Percentiles rank a stretch among this genome's conserved stretches.
Conservation (phyloP, 805 yeast genomes). For the Jamesozyma spencerorum region DNA sequence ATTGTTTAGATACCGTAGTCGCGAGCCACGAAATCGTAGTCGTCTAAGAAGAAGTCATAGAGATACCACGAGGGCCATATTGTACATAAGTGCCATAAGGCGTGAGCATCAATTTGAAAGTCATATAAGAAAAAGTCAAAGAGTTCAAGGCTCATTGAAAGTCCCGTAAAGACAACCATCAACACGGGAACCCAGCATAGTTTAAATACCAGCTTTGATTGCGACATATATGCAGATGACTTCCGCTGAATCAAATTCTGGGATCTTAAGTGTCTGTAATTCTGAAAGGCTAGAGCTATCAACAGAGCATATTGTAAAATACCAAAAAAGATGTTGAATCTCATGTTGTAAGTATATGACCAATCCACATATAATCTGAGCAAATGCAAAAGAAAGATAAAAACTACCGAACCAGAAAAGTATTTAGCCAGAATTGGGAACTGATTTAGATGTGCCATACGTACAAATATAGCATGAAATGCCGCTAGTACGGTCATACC, state of each 20-base stretch:
- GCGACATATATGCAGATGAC: conserved; percentile 3
- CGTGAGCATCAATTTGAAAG: conserved; percentile 78
- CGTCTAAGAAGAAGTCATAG: conserved; percentile 51
- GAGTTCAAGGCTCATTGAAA: conserved; percentile 83
- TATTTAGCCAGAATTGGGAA: conserved; percentile 27
- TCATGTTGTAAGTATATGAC: conserved; percentile 92
- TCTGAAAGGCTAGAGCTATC: conserved; percentile 25
- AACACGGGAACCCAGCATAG: conserved; percentile 40
- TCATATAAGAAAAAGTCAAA: conserved; percentile 76
- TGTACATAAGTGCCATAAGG: conserved; percentile 88
- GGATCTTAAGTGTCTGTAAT: conserved; percentile 14
- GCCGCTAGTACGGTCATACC: conserved; percentile 80
- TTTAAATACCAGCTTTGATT: conserved; percentile 9
- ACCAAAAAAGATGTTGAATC: conserved; percentile 75
- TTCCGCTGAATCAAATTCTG: background rate
- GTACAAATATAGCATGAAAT: conserved; percentile 53
- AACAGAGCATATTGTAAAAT: conserved; percentile 53
- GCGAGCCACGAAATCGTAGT: conserved; percentile 22
- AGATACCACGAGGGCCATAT: conserved; percentile 70
- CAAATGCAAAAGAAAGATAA: conserved; percentile 56
- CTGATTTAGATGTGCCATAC: conserved; percentile 53
- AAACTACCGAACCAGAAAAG: conserved; percentile 36
- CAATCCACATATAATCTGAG: conserved; percentile 58
- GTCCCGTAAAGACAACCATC: conserved; percentile 43
- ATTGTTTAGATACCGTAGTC: background rate